These are phyloP conservation scores for Chondrus crispus DNA, from an alignment of 23 red algal species.

Conservation along the genomic window DNA sequence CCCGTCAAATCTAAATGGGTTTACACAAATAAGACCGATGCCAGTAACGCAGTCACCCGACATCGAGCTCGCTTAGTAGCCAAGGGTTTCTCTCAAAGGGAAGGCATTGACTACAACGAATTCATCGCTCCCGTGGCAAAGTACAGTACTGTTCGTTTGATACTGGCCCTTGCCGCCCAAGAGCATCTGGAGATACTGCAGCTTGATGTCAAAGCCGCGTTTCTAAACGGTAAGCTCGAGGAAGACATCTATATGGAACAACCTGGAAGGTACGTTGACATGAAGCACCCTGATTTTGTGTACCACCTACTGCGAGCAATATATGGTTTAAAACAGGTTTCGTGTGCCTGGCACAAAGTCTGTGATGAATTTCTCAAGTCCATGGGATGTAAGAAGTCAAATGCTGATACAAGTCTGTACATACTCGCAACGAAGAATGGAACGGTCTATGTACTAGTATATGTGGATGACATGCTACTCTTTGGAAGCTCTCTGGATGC, in stretches of 20 bases:
- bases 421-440: background rate
- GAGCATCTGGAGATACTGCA: background rate
- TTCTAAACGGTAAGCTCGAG: background rate
- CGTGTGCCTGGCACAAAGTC: background rate
- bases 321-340: slow-evolving; percentile 41
- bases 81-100: background rate
- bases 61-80: background rate
- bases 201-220: background rate
- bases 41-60: background rate
- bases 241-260: background rate
- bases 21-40: background rate
- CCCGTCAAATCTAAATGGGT: background rate
- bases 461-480: slow-evolving; percentile 30
- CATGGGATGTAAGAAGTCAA: background rate
- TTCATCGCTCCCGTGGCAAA: background rate
- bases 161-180: background rate
- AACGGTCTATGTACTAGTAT: background rate
- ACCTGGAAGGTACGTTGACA: background rate
- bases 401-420: background rate
- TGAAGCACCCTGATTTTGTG: background rate
- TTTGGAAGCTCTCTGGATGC: background rate
- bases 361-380: background rate
- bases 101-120: background rate
- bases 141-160: background rate
- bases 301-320: slow-evolving; percentile 19